A percentile compares a stretch with the other conserved stretches of the same genome.
Evolutionary conservation across 2,329 filamentous ascomycete species (phyloP).

Genomic region (Chrysoporthe cubensis): DNA sequence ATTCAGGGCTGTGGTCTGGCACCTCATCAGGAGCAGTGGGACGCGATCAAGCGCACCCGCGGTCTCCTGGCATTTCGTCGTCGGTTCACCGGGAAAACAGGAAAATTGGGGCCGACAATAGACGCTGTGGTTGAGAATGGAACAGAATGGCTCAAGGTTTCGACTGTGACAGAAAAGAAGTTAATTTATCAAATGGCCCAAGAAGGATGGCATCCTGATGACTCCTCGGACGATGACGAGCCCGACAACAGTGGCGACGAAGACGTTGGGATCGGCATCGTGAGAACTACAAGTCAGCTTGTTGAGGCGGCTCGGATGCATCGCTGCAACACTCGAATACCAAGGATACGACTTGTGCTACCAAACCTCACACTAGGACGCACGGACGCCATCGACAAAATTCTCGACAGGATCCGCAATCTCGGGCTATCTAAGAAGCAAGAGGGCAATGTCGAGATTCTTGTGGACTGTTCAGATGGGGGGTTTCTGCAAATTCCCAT

Average conservation of each 20-base stretch:
- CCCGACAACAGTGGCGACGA: slow-evolving; percentile 24
- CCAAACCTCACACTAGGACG: slow-evolving; percentile 25
- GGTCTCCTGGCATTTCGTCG: slow-evolving; percentile 28
- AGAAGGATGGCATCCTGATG: slow-evolving; percentile 30
- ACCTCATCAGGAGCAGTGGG: slow-evolving; percentile 26
- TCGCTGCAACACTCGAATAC: slow-evolving; percentile 28
- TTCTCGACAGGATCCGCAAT: slow-evolving; percentile 21
- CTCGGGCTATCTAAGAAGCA: slow-evolving; percentile 22
- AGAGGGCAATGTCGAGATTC: slow-evolving; percentile 24
- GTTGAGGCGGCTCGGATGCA: slow-evolving; percentile 27
- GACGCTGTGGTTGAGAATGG: slow-evolving; percentile 30
- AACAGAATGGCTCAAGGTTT: slow-evolving; percentile 28
- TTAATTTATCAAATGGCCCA: slow-evolving; percentile 29
- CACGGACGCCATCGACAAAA: slow-evolving; percentile 23
- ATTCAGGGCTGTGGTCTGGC: slow-evolving; percentile 23
- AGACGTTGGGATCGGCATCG: slow-evolving; percentile 21
- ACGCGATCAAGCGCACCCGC: slow-evolving; percentile 27
- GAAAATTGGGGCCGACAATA: slow-evolving; percentile 21
- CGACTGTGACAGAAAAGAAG: slow-evolving; percentile 27
- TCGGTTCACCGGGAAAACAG: slow-evolving; percentile 19
- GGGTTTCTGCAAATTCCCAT: slow-evolving; percentile 19
- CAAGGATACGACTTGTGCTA: slow-evolving; percentile 26
- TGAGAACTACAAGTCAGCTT: slow-evolving; percentile 23
- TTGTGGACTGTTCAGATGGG: slow-evolving; percentile 27
- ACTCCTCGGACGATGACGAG: slow-evolving; percentile 25